Evolutionary conservation across 2,329 filamentous ascomycete genomes (phyloP).

Genomic region (Diplodia scrobiculata): DNA sequence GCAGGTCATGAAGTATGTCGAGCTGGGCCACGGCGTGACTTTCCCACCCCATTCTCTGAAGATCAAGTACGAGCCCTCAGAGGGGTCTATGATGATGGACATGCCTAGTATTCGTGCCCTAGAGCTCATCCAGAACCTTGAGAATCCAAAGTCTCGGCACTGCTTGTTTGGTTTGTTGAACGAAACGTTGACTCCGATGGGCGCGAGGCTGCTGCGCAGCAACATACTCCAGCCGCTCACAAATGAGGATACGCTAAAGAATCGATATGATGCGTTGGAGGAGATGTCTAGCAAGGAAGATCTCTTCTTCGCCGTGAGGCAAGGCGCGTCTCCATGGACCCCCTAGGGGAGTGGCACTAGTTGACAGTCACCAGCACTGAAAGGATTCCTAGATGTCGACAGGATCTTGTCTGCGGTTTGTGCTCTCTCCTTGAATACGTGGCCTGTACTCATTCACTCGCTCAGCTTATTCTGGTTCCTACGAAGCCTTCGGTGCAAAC

Average conservation of each 20-base stretch:
- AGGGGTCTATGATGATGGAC: slow-evolving; percentile 95
- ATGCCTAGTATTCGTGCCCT: slow-evolving; percentile 81
- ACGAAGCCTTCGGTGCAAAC: slow-evolving; percentile 65
- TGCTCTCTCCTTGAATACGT: slow-evolving; percentile 20
- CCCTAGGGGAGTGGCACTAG: background rate
- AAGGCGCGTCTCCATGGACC: slow-evolving; percentile 53
- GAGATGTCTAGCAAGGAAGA: slow-evolving; percentile 81
- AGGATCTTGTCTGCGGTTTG: slow-evolving; percentile 72
- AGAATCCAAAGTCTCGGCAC: slow-evolving; percentile 74
- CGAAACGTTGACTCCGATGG: slow-evolving; percentile 85
- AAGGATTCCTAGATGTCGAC: slow-evolving; percentile 76
- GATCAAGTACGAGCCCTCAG: slow-evolving; percentile 82
- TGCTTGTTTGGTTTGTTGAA: slow-evolving; percentile 85
- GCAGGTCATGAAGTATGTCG: slow-evolving; percentile 79
- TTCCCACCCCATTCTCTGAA: slow-evolving; percentile 80
- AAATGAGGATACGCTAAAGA: slow-evolving; percentile 64
- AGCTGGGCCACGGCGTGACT: slow-evolving; percentile 66
- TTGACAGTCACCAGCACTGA: slow-evolving; percentile 60
- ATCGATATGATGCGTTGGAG: slow-evolving; percentile 78
- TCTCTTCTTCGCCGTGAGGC: slow-evolving; percentile 75
- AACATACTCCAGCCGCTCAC: slow-evolving; percentile 90
- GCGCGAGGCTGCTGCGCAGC: slow-evolving; percentile 75
- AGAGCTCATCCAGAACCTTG: slow-evolving; percentile 86
- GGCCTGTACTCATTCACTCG: slow-evolving; percentile 26
- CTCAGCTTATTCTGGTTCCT: slow-evolving; percentile 74